These are phyloP conservation scores for Linnemannia schmuckeri DNA, from an alignment of 192 early-diverging fungal species.

Conservation along the genomic window DNA sequence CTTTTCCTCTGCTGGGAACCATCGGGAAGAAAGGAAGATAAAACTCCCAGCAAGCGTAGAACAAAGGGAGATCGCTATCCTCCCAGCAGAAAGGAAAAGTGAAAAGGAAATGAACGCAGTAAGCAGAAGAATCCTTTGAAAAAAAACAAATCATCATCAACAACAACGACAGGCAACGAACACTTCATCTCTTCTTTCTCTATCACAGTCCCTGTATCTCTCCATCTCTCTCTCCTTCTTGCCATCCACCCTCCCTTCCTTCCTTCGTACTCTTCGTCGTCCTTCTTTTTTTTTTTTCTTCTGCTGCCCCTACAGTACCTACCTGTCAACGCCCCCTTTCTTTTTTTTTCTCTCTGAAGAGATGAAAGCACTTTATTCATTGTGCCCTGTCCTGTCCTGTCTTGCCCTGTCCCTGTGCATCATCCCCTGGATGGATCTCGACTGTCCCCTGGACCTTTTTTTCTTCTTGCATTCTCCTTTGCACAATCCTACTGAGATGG, in stretches of 20 bases:
- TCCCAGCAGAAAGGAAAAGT: not conserved
- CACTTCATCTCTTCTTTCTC: too few species aligned
- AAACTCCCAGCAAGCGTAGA: not conserved
- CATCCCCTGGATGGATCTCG: conserved; percentile 2
- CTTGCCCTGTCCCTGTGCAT: not conserved
- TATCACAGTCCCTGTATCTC: too few species aligned
- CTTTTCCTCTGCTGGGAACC: not conserved
- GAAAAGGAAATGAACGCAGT: conserved; percentile 2
- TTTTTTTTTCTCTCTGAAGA: not conserved
- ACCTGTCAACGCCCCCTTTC: not conserved
- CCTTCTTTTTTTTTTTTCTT: not conserved
- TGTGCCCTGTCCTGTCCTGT: not conserved
- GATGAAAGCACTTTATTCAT: conserved; percentile 4
- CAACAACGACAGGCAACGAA: not conserved
- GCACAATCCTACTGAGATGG: not conserved
- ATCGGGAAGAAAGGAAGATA: not conserved
- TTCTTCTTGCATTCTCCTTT: not conserved
- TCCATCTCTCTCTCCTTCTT: not conserved
- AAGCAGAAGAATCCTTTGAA: not conserved
- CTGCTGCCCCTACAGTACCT: not conserved
- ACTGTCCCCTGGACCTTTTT: not conserved
- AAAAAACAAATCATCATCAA: not conserved
- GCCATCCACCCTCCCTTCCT: not conserved
- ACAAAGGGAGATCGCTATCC: not conserved
- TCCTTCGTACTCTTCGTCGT: not conserved